Evolutionary conservation across 116 monocot genomes (phyloP).

Genomic region (Zostera marina): DNA sequence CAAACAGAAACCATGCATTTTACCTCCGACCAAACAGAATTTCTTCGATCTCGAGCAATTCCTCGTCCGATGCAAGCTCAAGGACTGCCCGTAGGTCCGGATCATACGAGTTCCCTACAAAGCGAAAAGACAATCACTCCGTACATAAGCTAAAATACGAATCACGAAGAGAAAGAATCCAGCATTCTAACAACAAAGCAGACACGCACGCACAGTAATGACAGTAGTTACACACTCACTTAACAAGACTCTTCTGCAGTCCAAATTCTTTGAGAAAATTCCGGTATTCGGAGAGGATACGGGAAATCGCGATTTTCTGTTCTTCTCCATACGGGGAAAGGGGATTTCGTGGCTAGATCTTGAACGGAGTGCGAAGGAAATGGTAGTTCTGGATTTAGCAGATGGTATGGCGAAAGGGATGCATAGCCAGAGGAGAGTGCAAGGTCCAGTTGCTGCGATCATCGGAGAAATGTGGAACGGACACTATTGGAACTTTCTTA

Average conservation of each 20-base stretch:
- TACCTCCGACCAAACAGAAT: constrained; percentile 82
- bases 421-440: background rate
- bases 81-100: constrained; percentile 76
- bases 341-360: background rate
- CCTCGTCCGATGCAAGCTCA: constrained; percentile 71
- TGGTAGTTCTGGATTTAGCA: background rate
- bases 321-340: background rate
- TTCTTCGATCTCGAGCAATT: constrained; percentile 58
- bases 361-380: background rate
- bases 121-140: background rate
- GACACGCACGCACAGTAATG: too few species aligned
- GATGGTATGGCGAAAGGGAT: too few species aligned
- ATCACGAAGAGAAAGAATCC: background rate
- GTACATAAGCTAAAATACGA: background rate
- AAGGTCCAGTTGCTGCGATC: background rate
- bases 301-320: background rate
- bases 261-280: background rate
- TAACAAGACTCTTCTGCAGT: background rate
- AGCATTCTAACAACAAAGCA: background rate
- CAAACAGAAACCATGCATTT: background rate
- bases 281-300: background rate
- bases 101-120: constrained; percentile 36
- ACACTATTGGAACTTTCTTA: too few species aligned
- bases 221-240: background rate
- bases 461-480: background rate